A percentile compares a stretch with the other conserved stretches of the same genome.
Conservation (phyloP, 2,329 filamentous ascomycete species). For the Aspergillus arachidicola region DNA sequence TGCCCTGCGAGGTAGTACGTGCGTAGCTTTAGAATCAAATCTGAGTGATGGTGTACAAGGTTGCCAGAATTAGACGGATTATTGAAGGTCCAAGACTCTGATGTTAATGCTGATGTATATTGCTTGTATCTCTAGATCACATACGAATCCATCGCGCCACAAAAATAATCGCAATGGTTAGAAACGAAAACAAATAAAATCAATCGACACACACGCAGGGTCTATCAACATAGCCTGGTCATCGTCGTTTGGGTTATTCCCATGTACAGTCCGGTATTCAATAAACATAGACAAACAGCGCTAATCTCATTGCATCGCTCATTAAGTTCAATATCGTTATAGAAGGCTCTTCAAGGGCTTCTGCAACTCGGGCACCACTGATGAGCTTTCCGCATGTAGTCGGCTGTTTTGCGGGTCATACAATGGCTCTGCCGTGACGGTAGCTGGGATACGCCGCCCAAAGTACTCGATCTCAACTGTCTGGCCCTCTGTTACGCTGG, state of each 20-base stretch:
- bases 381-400: slow-evolving; percentile 28
- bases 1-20: too few species aligned
- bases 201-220: background rate
- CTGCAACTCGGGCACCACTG: slow-evolving; percentile 9
- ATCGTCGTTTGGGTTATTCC: background rate
- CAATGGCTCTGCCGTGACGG: slow-evolving; percentile 55
- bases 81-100: too few species aligned
- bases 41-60: too few species aligned
- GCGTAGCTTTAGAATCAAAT: too few species aligned
- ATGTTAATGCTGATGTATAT: too few species aligned
- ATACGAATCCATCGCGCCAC: background rate
- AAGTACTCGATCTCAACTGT: slow-evolving; percentile 65
- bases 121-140: background rate
- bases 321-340: background rate
- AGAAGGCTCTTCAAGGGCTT: slow-evolving; percentile 18
- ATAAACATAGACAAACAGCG: background rate
- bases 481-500: slow-evolving; percentile 49
- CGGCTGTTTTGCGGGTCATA: slow-evolving; percentile 48
- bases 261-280: background rate
- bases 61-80: too few species aligned
- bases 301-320: background rate
- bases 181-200: background rate
- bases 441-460: slow-evolving; percentile 56
- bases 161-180: background rate
- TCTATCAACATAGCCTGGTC: background rate